A percentile compares a stretch with the other conserved stretches of the same genome.
These are phyloP conservation scores for Rhypophila decipiens DNA, from an alignment of 495 filamentous ascomycete genomes.

Conservation along the genomic window DNA sequence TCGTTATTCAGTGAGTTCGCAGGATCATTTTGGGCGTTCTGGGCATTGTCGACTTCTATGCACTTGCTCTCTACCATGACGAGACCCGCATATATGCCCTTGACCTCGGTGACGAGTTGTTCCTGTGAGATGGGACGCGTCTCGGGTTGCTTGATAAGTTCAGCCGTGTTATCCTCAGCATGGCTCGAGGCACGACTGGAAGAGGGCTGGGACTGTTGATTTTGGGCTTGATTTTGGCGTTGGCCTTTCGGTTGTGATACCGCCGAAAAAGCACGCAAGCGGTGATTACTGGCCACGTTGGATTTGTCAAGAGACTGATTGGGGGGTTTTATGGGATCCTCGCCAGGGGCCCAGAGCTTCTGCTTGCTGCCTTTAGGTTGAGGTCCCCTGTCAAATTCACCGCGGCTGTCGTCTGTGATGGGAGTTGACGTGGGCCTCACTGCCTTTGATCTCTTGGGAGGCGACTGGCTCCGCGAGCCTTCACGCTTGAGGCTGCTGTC, in stretches of 20 bases:
- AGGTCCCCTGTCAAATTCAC: slow-evolving; percentile 26
- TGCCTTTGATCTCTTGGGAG: slow-evolving; percentile 16
- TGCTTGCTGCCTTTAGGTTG: slow-evolving; percentile 20
- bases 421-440: not conserved
- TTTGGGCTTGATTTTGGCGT: not conserved
- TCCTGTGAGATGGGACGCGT: slow-evolving; percentile 68
- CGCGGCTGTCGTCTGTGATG: slow-evolving; percentile 12
- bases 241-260: slow-evolving; percentile 5
- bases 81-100: slow-evolving; percentile 69
- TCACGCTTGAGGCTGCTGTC: slow-evolving; percentile 12
- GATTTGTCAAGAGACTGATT: slow-evolving; percentile 14
- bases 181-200: not conserved
- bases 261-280: slow-evolving; percentile 8
- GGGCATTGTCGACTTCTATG: slow-evolving; percentile 62
- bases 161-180: slow-evolving; percentile 8
- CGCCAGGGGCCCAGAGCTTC: slow-evolving; percentile 28
- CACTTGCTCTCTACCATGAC: slow-evolving; percentile 78
- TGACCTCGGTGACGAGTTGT: slow-evolving; percentile 63
- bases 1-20: slow-evolving; percentile 15
- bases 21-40: slow-evolving; percentile 35
- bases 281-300: slow-evolving; percentile 19
- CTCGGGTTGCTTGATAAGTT: slow-evolving; percentile 50
- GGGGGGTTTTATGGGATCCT: slow-evolving; percentile 13
- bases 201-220: not conserved
- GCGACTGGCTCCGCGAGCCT: slow-evolving; percentile 11